Evolutionary conservation across 2,329 filamentous ascomycete genomes (phyloP).

Genomic region (Ophiostoma piceae): DNA sequence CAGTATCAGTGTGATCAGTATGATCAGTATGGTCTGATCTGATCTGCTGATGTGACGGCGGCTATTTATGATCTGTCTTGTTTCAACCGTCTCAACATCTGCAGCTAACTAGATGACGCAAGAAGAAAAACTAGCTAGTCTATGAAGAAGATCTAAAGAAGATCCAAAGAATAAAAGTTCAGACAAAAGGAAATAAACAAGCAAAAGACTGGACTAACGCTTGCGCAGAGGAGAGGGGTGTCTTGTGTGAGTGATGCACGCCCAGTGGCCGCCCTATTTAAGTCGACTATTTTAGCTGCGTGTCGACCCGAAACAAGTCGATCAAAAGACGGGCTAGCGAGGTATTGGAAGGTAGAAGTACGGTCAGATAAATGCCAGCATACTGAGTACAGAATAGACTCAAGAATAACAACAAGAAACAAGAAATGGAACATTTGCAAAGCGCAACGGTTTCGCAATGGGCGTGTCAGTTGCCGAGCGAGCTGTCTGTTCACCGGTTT

Average conservation of each 20-base stretch:
- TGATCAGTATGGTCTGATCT: too few relatives aligned
- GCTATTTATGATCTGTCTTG: neutral
- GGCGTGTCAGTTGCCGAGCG: too few relatives aligned
- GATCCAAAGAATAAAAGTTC: neutral
- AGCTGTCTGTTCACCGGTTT: neutral
- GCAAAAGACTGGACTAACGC: constrained; percentile 1
- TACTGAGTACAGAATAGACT: neutral
- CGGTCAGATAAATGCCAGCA: neutral
- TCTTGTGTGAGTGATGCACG: neutral
- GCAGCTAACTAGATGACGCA: neutral
- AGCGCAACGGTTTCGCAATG: neutral
- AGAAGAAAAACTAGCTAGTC: neutral
- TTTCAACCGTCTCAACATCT: neutral
- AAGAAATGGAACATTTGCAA: neutral
- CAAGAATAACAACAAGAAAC: neutral
- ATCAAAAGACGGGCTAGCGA: neutral
- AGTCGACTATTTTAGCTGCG: neutral
- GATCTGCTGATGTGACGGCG: neutral
- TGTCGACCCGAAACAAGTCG: constrained; percentile 10
- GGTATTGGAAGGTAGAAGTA: neutral
- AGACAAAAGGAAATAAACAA: neutral
- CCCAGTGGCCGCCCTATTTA: neutral
- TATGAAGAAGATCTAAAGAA: neutral
- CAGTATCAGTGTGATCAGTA: too few relatives aligned
- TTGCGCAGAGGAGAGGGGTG: constrained; percentile 1